These are phyloP conservation scores for Babesia sp. DNA, from an alignment of 169 alveolate species.

Conservation along the genomic window DNA sequence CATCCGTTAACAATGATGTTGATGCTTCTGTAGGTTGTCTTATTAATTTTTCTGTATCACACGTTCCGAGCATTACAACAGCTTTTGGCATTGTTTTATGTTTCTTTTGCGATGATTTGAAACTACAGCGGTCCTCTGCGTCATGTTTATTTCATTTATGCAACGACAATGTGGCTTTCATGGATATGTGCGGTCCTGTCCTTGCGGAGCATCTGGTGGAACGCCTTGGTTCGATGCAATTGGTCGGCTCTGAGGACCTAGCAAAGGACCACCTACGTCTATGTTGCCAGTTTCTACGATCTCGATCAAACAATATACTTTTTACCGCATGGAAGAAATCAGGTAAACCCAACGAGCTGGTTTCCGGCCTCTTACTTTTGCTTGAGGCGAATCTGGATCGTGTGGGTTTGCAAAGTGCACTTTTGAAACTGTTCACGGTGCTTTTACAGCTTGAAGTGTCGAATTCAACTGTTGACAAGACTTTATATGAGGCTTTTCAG, in stretches of 20 bases:
- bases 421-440: conserved; percentile 26
- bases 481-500: conserved; percentile 34
- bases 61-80: background rate
- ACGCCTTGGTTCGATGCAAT: conserved; percentile 50
- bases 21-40: background rate
- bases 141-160: conserved; percentile 27
- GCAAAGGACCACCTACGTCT: conserved; percentile 45
- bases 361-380: conserved; percentile 45
- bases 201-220: conserved; percentile 48
- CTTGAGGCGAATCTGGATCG: conserved; percentile 57
- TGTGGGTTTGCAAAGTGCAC: conserved; percentile 41
- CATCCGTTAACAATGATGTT: background rate
- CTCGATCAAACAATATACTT: conserved; percentile 6
- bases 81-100: conserved; percentile 38
- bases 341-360: conserved; percentile 25
- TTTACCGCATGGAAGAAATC: conserved; percentile 53
- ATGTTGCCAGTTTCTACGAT: conserved; percentile 7
- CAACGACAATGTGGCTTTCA: conserved; percentile 4
- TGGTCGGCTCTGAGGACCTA: conserved; percentile 54
- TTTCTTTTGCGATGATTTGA: conserved; percentile 50
- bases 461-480: background rate
- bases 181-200: conserved; percentile 33
- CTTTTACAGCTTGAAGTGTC: conserved; percentile 22
- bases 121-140: conserved; percentile 27
- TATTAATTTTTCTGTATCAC: background rate